Evolutionary conservation across 371 early-diverging fungal species (phyloP), one percentile per base, ranked within the genome.

Genomic region (Funneliformis caledonium): DNA sequence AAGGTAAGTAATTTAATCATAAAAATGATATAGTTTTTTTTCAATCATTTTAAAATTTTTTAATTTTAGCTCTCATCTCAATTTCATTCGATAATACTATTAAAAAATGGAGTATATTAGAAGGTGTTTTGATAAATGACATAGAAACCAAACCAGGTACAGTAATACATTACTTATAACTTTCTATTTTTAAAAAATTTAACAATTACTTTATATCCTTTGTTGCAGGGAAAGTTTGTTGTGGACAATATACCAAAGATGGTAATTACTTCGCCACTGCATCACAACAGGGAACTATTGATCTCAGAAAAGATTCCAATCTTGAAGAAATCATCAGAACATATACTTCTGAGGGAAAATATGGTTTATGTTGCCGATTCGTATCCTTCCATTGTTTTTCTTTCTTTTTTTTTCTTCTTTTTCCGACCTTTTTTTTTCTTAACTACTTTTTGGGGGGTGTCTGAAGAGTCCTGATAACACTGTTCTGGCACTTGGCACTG

Each of bases 71-170:
- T 19, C 42, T 68, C 48, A 68, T 62, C 10, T 62, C 78, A 12
- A 48, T 62, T 31, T 78, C 78, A 7, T 45, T 78, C 14, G 78
- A 78, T 62, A 68, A 64, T 50, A 62, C 60, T 68, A 78, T 78
- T 26, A 78, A 52, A 52, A 78, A 16, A 5, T 78, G 78, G 78
- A 48, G 22, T 11, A 33, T 62, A 16, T 48, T 52, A 33, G 47
- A 78, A 26, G 65, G 68, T 1, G 52, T 26, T n/a, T 19, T 33
- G 16, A 33, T 78, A 14, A 45, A 67, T 3, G n/a, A 67, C n/a
- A 68, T 78, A 48, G 31, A 11, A 12, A 52, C 61, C 47, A 68
- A 67, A 26, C 50, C 78, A 22, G 45, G 78, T 68, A 68, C 19
- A 22, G 31, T 37, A 22, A 26, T 73, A 56, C 3, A 37, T 31